Evolutionary conservation across 192 early-diverging fungal genomes (phyloP).

Genomic region (Backusella westeae): DNA sequence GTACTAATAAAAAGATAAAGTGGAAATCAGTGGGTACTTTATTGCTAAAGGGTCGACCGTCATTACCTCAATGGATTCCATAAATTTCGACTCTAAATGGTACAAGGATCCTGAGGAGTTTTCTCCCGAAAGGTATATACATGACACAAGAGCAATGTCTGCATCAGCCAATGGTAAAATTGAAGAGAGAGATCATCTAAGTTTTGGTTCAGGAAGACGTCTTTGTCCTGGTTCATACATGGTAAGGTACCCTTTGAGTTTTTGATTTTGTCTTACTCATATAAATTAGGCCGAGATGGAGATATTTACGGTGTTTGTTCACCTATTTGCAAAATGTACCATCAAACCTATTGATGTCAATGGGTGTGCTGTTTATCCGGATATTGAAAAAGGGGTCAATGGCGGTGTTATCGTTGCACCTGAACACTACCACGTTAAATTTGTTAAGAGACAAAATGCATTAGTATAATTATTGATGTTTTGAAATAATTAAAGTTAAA

Average conservation of each 20-base stretch:
- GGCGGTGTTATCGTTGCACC: background rate
- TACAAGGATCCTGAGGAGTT: background rate
- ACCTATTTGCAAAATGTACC: background rate
- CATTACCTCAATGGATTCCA: background rate
- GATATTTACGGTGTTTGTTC: background rate
- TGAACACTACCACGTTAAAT: background rate
- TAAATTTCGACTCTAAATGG: background rate
- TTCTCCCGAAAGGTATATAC: slow-evolving; percentile 6
- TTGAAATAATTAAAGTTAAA: too few relatives aligned
- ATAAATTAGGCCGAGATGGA: background rate
- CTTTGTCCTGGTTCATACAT: background rate
- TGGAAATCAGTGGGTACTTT: background rate
- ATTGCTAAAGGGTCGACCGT: background rate
- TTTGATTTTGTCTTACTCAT: background rate
- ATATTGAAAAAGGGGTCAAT: background rate
- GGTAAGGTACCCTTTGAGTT: background rate
- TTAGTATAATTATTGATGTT: background rate
- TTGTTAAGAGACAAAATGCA: background rate
- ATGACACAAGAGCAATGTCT: background rate
- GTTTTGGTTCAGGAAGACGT: slow-evolving; percentile 11
- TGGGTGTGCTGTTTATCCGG: background rate
- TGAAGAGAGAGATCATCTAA: background rate
- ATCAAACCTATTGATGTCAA: background rate
- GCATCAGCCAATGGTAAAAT: background rate
- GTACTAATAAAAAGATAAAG: background rate